These are phyloP conservation scores for Fusarium miscanthi DNA, from an alignment of 2,329 filamentous ascomycete genomes.

Conservation along the genomic window DNA sequence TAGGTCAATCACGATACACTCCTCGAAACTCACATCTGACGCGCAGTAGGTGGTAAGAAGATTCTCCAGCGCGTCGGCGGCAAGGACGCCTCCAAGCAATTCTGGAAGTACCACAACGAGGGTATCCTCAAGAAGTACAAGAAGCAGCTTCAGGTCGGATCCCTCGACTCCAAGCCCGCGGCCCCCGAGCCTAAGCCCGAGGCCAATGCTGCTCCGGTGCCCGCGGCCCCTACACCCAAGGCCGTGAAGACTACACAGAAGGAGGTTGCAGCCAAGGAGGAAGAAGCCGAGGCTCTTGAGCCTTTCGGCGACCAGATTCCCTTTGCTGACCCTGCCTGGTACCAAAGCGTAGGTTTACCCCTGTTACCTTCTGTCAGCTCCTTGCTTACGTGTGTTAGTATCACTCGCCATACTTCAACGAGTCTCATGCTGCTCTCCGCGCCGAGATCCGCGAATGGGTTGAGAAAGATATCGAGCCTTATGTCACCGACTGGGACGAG, in stretches of 20 bases:
- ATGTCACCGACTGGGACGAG: conserved; percentile 97
- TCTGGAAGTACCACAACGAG: conserved; percentile 86
- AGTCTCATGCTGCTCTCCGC: conserved; percentile 90
- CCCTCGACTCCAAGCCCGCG: conserved; percentile 87
- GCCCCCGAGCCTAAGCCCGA: conserved; percentile 86
- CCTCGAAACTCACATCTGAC: conserved; percentile 20
- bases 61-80: conserved; percentile 71
- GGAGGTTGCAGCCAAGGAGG: conserved; percentile 56
- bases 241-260: conserved; percentile 54
- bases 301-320: conserved; percentile 88
- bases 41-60: conserved; percentile 67
- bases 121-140: conserved; percentile 89
- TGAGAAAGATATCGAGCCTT: conserved; percentile 86
- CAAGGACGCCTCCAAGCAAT: conserved; percentile 75
- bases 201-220: conserved; percentile 56
- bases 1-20: conserved; percentile 50
- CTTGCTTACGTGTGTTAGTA: conserved; percentile 67
- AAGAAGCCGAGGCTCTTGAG: conserved; percentile 80
- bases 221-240: conserved; percentile 50
- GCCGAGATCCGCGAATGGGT: conserved; percentile 94
- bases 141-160: conserved; percentile 81
- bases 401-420: conserved; percentile 96
- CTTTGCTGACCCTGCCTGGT: conserved; percentile 94
- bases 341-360: conserved; percentile 78
- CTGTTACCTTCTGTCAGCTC: background rate